These are phyloP conservation scores for Aureobasidium mangrovei DNA, from an alignment of 2,329 filamentous ascomycete genomes.

Conservation along the genomic window DNA sequence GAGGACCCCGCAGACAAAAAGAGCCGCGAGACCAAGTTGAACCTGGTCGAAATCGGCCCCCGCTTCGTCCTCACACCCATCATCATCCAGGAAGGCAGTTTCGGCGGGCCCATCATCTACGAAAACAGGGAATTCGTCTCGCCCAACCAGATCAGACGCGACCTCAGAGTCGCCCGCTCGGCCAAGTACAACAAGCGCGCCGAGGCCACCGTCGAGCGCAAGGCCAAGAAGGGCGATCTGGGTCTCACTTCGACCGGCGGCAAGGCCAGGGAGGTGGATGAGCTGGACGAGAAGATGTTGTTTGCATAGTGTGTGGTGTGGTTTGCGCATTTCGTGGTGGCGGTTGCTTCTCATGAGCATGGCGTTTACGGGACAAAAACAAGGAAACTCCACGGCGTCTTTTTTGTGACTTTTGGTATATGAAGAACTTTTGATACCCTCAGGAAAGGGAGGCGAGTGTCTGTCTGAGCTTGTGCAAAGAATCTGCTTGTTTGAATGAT, in stretches of 20 bases:
- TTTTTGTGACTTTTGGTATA: not conserved
- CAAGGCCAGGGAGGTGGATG: slow-evolving; percentile 53
- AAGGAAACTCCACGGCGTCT: not conserved
- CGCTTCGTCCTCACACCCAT: slow-evolving; percentile 90
- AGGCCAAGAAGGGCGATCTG: slow-evolving; percentile 66
- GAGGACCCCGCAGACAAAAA: slow-evolving; percentile 28
- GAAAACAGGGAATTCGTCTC: slow-evolving; percentile 97
- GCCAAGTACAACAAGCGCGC: slow-evolving; percentile 66
- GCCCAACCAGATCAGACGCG: slow-evolving; percentile 85
- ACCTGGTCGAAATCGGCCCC: slow-evolving; percentile 85
- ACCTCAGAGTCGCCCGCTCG: slow-evolving; percentile 68
- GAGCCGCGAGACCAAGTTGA: slow-evolving; percentile 63
- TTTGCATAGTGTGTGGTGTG: slow-evolving; percentile 51
- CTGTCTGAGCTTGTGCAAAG: not conserved
- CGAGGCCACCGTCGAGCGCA: slow-evolving; percentile 63
- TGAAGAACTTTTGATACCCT: not conserved
- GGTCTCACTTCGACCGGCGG: slow-evolving; percentile 63
- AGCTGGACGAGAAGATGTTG: slow-evolving; percentile 66
- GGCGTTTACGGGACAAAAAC: not conserved
- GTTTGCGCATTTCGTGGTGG: not conserved
- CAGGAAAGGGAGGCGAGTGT: not conserved
- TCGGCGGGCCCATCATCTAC: slow-evolving; percentile 93
- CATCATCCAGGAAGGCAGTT: slow-evolving; percentile 87
- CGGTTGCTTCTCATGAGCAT: not conserved
- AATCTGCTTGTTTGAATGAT: too few species aligned